These are phyloP conservation scores for Melaleuca alternifolia DNA, from an alignment of 345 rosid species.

Conservation along the genomic window DNA sequence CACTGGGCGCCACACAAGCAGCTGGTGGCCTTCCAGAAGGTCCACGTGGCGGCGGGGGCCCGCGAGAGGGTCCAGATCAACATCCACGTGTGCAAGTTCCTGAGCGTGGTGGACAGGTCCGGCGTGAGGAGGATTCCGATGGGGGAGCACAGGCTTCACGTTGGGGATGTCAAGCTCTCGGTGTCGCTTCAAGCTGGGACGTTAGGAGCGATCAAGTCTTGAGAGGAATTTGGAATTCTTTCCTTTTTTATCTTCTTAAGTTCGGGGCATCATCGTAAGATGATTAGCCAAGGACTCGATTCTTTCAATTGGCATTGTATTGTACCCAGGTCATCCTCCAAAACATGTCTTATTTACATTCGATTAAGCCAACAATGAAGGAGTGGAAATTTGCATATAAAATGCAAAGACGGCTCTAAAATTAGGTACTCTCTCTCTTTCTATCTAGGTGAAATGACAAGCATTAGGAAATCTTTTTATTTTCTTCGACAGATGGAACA, in stretches of 20 bases:
- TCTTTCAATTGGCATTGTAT: not conserved
- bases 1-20: conserved; percentile 70
- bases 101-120: conserved; percentile 70
- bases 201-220: conserved; percentile 43
- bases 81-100: conserved; percentile 73
- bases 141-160: conserved; percentile 63
- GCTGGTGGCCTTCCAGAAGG: conserved; percentile 59
- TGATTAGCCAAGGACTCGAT: not conserved
- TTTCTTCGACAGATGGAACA: not conserved
- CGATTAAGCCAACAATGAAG: not conserved
- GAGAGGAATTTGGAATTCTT: not conserved
- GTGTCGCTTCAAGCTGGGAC: conserved; percentile 53
- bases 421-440: not conserved
- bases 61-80: conserved; percentile 35
- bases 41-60: conserved; percentile 45
- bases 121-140: conserved; percentile 81
- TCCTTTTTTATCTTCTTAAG: too few species aligned
- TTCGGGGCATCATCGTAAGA: not conserved
- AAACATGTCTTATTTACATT: too few species aligned
- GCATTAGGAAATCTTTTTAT: not conserved
- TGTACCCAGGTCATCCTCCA: not conserved
- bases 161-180: conserved; percentile 48
- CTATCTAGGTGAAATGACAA: not conserved
- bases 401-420: not conserved
- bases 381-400: not conserved